Percentiles rank a stretch among this genome's conserved stretches.
phyloP scores from a whole-genome alignment of 108 stramenopile genomes.

The Skeletonema menzelii region DNA sequence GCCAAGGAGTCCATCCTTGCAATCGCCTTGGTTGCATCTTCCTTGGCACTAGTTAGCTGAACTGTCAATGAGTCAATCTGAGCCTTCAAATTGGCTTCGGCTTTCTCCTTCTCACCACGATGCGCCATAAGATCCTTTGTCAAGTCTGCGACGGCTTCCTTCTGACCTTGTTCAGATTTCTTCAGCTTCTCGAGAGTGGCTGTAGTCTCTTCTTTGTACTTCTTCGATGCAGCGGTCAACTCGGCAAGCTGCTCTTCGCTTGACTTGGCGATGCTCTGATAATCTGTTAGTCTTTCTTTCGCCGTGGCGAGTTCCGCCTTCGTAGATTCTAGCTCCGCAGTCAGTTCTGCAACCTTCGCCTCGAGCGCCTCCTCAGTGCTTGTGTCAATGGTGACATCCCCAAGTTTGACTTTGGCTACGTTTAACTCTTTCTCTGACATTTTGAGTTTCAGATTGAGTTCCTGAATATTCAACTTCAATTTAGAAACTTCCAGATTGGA shows the following conservation, averaged over 20 bases:
- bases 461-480: conserved; percentile 51
- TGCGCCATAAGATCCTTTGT: conserved; percentile 74
- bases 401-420: conserved; percentile 44
- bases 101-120: conserved; percentile 73
- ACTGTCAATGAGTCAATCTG: conserved; percentile 53
- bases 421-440: conserved; percentile 50
- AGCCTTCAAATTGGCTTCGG: conserved; percentile 53
- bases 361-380: conserved; percentile 54
- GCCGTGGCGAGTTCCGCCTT: conserved; percentile 58
- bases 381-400: conserved; percentile 47
- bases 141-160: conserved; percentile 70
- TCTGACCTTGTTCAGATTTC: conserved; percentile 50
- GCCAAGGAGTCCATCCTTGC: conserved; percentile 46
- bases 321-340: conserved; percentile 58
- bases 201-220: conserved; percentile 57
- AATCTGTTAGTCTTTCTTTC: conserved; percentile 53
- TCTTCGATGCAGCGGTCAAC: conserved; percentile 59
- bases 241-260: conserved; percentile 68
- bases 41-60: conserved; percentile 40
- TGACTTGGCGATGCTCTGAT: conserved; percentile 68
- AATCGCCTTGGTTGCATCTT: conserved; percentile 59
- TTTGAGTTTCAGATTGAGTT: conserved; percentile 44
- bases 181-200: conserved; percentile 52
- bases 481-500: conserved; percentile 38
- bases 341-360: conserved; percentile 52